A percentile compares a stretch with the other conserved stretches of the same genome.
These are phyloP conservation scores for Pseudozyma sp. DNA, from an alignment of 1,284 basidiomycete species.

Conservation along the genomic window DNA sequence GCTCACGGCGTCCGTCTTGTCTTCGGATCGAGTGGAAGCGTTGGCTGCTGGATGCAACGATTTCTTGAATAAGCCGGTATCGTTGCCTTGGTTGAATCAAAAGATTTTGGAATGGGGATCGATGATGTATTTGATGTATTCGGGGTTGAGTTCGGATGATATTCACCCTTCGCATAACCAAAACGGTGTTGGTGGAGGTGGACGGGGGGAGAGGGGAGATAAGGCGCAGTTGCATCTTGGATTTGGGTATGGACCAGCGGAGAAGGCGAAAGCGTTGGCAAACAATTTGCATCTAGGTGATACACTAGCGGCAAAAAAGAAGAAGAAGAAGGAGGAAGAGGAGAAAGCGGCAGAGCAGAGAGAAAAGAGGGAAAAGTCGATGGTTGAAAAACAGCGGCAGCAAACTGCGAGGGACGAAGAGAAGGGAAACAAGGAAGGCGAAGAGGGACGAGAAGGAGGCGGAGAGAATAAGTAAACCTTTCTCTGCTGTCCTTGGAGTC, in stretches of 20 bases:
- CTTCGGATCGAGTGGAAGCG: constrained; percentile 92
- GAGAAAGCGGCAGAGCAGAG: constrained; percentile 5
- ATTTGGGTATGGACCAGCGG: constrained; percentile 46
- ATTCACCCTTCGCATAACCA: constrained; percentile 1
- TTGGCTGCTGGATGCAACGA: constrained; percentile 98
- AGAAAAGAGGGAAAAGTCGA: neutral
- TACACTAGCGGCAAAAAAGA: constrained; percentile 32
- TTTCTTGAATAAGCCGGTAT: constrained; percentile 97
- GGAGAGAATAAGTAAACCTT: neutral
- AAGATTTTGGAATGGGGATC: constrained; percentile 98
- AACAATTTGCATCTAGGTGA: constrained; percentile 50
- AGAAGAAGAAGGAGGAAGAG: constrained; percentile 29
- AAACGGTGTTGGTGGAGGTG: neutral
- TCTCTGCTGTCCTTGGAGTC: too few relatives aligned
- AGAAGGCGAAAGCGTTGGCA: constrained; percentile 49
- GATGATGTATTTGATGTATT: constrained; percentile 69
- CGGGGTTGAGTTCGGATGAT: constrained; percentile 44
- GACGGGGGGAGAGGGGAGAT: constrained; percentile 2
- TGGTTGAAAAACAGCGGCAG: neutral
- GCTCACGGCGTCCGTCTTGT: constrained; percentile 90
- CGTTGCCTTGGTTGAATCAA: constrained; percentile 92
- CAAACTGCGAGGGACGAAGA: neutral
- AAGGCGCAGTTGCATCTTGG: constrained; percentile 44
- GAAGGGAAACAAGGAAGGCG: neutral
- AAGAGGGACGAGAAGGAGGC: neutral